Percentiles rank a stretch among this genome's conserved stretches.
These are phyloP conservation scores for Exophiala dermatitidis DNA, from an alignment of 2,329 filamentous ascomycete species.

Conservation along the genomic window DNA sequence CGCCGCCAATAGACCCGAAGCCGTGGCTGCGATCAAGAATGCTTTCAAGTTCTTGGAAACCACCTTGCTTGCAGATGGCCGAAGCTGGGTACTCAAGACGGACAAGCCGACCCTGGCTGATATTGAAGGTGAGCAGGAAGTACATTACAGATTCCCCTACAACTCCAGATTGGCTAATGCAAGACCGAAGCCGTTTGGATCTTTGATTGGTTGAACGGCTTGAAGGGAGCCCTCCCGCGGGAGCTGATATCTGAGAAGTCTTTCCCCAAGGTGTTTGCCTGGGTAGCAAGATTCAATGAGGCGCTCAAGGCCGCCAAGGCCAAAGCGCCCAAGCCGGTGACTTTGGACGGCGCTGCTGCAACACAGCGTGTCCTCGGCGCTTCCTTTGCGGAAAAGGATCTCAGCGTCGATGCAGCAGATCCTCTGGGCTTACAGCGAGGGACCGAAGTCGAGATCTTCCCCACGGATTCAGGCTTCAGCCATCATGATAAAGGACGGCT, in stretches of 20 bases:
- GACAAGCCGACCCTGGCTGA: slow-evolving; percentile 54
- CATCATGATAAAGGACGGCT: slow-evolving; percentile 54
- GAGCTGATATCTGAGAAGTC: slow-evolving; percentile 45
- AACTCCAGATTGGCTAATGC: slow-evolving; percentile 18
- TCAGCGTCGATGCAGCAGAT: slow-evolving; percentile 45
- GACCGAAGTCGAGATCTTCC: slow-evolving; percentile 52
- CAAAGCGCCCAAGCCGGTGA: slow-evolving; percentile 36
- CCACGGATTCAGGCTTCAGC: slow-evolving; percentile 54
- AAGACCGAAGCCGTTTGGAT: slow-evolving; percentile 50
- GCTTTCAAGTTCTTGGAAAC: slow-evolving; percentile 55
- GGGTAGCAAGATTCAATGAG: slow-evolving; percentile 55
- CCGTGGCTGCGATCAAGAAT: slow-evolving; percentile 48
- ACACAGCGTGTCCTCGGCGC: slow-evolving; percentile 42
- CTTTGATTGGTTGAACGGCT: slow-evolving; percentile 56
- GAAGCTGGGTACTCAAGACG: slow-evolving; percentile 55
- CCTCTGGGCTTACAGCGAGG: slow-evolving; percentile 49
- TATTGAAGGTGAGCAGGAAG: slow-evolving; percentile 49
- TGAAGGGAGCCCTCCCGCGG: slow-evolving; percentile 50
- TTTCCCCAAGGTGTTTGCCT: slow-evolving; percentile 57
- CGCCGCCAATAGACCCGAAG: slow-evolving; percentile 46
- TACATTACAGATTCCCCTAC: slow-evolving; percentile 13
- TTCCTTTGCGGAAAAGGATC: slow-evolving; percentile 42
- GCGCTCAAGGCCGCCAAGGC: slow-evolving; percentile 41
- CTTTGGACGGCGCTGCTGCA: slow-evolving; percentile 50
- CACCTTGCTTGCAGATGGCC: slow-evolving; percentile 57